Percentiles rank a stretch among this genome's conserved stretches.
phyloP scores from a whole-genome alignment of 345 rosid species.

The Clarkia xantiana region DNA sequence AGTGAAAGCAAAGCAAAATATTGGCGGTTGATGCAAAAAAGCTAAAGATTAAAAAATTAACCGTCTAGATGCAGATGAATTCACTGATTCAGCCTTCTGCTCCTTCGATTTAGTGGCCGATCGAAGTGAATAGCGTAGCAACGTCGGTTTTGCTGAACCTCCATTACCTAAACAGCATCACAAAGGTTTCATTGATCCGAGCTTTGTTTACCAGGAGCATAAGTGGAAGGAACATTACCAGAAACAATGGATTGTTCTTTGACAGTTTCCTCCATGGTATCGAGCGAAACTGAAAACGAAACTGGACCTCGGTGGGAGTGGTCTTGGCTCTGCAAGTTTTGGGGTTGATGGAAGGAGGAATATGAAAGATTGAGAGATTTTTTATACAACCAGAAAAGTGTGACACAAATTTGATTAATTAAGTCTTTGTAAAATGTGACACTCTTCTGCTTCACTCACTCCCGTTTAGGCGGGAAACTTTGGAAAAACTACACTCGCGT shows the following conservation, averaged over 20 bases:
- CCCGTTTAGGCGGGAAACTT: slow-evolving; percentile 8
- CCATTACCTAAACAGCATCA: slow-evolving; percentile 16
- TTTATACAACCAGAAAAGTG: slow-evolving; percentile 1
- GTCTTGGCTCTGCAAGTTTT: neutral
- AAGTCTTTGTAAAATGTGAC: neutral
- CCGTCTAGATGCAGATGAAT: slow-evolving; percentile 39
- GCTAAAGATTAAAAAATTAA: neutral
- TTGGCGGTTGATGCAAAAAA: neutral
- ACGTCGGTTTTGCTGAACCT: slow-evolving; percentile 41
- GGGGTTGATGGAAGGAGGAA: neutral
- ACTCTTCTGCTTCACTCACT: slow-evolving; percentile 1
- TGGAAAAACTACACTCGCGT: slow-evolving; percentile 1
- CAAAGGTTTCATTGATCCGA: neutral
- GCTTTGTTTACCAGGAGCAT: no score
- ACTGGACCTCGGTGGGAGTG: neutral
- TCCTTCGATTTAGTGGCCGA: slow-evolving; percentile 51
- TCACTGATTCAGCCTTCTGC: slow-evolving; percentile 37
- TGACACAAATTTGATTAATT: neutral
- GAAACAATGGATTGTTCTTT: slow-evolving; percentile 33
- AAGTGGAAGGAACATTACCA: slow-evolving; percentile 19
- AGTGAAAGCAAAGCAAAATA: neutral
- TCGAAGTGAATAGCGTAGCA: slow-evolving; percentile 57
- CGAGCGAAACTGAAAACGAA: no score
- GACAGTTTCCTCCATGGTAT: slow-evolving; percentile 29
- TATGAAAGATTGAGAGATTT: neutral